Conservation (phyloP, 495 filamentous ascomycete species). For the Lasiosphaeris hirsuta region DNA sequence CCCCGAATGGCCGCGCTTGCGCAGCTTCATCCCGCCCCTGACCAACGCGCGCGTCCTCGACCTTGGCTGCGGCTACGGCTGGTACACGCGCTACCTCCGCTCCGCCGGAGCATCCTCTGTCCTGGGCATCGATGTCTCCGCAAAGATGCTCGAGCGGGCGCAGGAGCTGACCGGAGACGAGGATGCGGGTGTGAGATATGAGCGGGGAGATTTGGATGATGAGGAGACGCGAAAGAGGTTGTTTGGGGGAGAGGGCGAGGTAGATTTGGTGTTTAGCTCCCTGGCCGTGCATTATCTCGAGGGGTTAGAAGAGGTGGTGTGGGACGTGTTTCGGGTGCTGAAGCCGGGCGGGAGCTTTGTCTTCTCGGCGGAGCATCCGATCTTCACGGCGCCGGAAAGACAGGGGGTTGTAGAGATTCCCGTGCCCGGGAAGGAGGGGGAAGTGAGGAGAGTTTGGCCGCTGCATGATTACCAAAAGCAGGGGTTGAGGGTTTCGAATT, state of each 20-base stretch:
- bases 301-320: conserved; percentile 26
- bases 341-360: conserved; percentile 30
- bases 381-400: conserved; percentile 34
- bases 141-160: conserved; percentile 34
- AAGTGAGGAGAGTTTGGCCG: conserved; percentile 28
- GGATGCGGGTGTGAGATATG: conserved; percentile 22
- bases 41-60: conserved; percentile 27
- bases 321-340: conserved; percentile 25
- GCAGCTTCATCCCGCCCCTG: conserved; percentile 28
- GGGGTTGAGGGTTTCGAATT: conserved; percentile 30
- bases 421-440: conserved; percentile 15
- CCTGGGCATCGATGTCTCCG: conserved; percentile 35
- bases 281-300: conserved; percentile 37
- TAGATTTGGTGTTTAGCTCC: conserved; percentile 35
- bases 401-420: conserved; percentile 17
- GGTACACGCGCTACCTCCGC: conserved; percentile 34
- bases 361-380: conserved; percentile 39
- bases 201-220: conserved; percentile 29
- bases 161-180: conserved; percentile 22
- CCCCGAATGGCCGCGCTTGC: conserved; percentile 34
- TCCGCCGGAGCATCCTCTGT: conserved; percentile 28
- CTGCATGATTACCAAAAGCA: conserved; percentile 35
- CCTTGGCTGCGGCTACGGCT: conserved; percentile 39
- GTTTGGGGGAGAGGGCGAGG: conserved; percentile 13
- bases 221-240: neutral